phyloP scores from a whole-genome alignment of 441 rosid species.

The Bruguiera hainesii region DNA sequence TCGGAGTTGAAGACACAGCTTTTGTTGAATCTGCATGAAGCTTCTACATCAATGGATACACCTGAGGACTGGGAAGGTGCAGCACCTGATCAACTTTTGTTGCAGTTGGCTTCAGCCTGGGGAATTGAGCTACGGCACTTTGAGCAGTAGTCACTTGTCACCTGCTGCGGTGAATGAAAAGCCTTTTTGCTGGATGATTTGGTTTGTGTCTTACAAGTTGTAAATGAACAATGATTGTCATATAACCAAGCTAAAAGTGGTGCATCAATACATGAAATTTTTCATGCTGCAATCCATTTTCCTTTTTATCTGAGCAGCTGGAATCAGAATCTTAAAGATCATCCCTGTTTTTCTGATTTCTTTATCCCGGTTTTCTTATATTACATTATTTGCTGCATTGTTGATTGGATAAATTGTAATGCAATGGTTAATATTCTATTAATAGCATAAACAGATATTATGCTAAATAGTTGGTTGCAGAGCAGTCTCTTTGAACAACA shows the following conservation, averaged over 20 bases:
- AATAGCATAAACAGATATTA: too few relatives aligned
- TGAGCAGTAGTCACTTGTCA: slow-evolving; percentile 36
- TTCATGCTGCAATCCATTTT: too few relatives aligned
- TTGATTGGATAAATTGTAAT: too few relatives aligned
- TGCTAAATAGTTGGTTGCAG: too few relatives aligned
- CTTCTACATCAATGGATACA: slow-evolving; percentile 62
- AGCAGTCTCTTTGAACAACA: too few relatives aligned
- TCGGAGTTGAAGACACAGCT: slow-evolving; percentile 86
- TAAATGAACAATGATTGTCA: slow-evolving; percentile 9
- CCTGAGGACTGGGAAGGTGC: slow-evolving; percentile 98
- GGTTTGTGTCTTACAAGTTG: neutral
- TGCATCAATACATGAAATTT: neutral
- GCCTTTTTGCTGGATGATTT: slow-evolving; percentile 13
- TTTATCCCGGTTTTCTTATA: too few relatives aligned
- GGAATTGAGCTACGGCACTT: slow-evolving; percentile 71
- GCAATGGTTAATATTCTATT: too few relatives aligned
- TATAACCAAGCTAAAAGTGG: neutral
- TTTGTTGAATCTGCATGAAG: slow-evolving; percentile 72
- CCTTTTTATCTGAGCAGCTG: too few relatives aligned
- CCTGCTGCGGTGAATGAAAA: neutral
- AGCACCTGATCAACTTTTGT: slow-evolving; percentile 65
- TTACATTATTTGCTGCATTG: too few relatives aligned
- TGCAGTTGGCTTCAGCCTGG: slow-evolving; percentile 92
- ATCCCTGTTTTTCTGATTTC: too few relatives aligned
- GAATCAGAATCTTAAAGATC: too few relatives aligned